Evolutionary conservation across 108 stramenopile species (phyloP).

Genomic region (Asterionellopsis glacialis): DNA sequence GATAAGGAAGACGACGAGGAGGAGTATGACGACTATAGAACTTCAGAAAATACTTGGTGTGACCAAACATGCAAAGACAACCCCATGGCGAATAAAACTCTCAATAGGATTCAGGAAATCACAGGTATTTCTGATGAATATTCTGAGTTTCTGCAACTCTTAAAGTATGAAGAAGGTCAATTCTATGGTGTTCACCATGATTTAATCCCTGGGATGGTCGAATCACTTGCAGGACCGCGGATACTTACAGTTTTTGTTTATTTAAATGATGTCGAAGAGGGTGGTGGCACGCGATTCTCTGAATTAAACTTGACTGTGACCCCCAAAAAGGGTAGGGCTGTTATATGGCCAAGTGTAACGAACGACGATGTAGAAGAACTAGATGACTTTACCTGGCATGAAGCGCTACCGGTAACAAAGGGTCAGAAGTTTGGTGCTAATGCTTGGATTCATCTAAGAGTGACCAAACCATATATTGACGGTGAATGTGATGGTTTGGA

Average conservation of each 20-base stretch:
- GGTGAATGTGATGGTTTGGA: background rate
- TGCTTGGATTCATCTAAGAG: constrained; percentile 77
- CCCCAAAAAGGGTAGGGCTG: constrained; percentile 48
- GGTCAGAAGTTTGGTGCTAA: constrained; percentile 74
- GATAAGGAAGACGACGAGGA: constrained; percentile 1
- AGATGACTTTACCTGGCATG: constrained; percentile 52
- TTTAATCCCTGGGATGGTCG: constrained; percentile 28
- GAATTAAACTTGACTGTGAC: constrained; percentile 24
- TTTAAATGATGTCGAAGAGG: constrained; percentile 83
- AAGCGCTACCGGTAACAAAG: constrained; percentile 49
- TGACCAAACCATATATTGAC: constrained; percentile 21
- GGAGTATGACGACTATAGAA: constrained; percentile 20
- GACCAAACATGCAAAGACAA: constrained; percentile 13
- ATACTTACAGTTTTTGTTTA: constrained; percentile 85
- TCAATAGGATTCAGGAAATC: constrained; percentile 35
- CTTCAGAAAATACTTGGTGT: constrained; percentile 39
- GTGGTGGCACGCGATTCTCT: constrained; percentile 79
- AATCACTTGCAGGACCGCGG: constrained; percentile 57
- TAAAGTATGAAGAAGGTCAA: constrained; percentile 43
- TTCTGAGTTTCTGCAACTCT: constrained; percentile 61
- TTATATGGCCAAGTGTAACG: constrained; percentile 61
- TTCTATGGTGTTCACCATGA: constrained; percentile 53
- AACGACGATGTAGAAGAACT: constrained; percentile 41
- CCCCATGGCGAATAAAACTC: constrained; percentile 15
- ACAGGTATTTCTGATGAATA: constrained; percentile 36